Evolutionary conservation across 2,329 filamentous ascomycete genomes (phyloP), one percentile per base, ranked within the genome.

Genomic region (Botrytis tulipae): DNA sequence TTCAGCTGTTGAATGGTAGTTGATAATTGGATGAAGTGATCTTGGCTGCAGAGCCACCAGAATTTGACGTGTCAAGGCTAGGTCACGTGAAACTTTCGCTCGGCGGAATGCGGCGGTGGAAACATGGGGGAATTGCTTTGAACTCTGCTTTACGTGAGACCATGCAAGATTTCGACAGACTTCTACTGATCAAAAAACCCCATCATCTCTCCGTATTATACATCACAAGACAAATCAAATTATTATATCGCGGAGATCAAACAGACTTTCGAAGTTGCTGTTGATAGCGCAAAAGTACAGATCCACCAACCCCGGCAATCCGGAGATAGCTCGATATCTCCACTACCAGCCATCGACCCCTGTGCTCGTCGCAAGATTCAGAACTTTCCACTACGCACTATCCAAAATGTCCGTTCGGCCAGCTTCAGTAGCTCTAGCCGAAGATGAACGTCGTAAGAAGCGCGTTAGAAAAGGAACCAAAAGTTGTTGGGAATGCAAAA

Each of bases 401-500:
- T 22, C 18, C 59, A 46, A 68, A 9, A 72, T 68, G 71, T 40
- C 71, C 25, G 54, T n/a, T 48, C 40, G 71, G n/a, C 70, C 70
- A 35, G n/a, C 70, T 59, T 72, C 70, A 44, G 25, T 25, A 32
- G 61, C 46, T 25, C 29, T 54, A 7, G 60, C 35, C 25, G 77
- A 76, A 59, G 78, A 74, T 18, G 80, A 79, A 35, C 77, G 76
- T 32, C 78, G 76, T 32, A 76, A 77, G 63, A 80, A 81, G 65
- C 76, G 79, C 66, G 74, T 80, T 10, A 73, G 80, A 18, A 89
- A 88, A 71, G 87, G 87, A n/a, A 89, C 87, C 0, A 82, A 81
- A 42, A 88, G 86, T 73, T 89, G 87, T 78, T 89, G 87, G 87
- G 87, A 88, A 76, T 89, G 87, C 82, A 80, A 80, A 75, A 83